Evolutionary conservation across 768 basidiomycete genomes (phyloP), one percentile per base, ranked within the genome.

Genomic region (Mycena polygramma): DNA sequence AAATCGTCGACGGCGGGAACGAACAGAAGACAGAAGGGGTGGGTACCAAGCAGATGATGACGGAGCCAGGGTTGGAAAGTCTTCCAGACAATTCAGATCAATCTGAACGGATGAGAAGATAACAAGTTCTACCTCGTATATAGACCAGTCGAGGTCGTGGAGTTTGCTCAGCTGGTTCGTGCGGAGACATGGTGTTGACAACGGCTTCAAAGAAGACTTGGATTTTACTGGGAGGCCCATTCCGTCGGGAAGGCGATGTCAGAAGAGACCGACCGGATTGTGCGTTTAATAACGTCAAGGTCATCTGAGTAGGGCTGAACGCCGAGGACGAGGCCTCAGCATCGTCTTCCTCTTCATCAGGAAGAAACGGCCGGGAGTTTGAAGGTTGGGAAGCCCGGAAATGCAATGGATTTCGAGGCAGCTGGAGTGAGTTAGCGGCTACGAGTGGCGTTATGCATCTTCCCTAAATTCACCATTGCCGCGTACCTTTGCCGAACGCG

Each of bases 21-120:
- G 89, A n/a, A 97, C 93, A 15, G 94, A 91, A 36, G 89, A 85
- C 17, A 96, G 84, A 30, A 98, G 86, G 46, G 91, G 86, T 14
- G 94, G 90, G 76, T 93, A 97, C 95, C 97, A 96, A 0, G 85
- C 80, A 3, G 91, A 83, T 5, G 93, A 90, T 7, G 92, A 89
- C 3, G 91, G 79, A 0, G 94, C 89, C 57, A 97, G 87, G 0
- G 90, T 92, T 4, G 89, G 86, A 73, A 93, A 94, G 77, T 96
- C 94, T 73, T 57, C 41, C 10, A 26, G 41, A 30, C 6, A 43
- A 35, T 41, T 46, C 36, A 35, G 22, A 66, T 24, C 4, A 55
- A 39, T 30, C 20, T 19, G 26, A 24, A 35, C 7, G 24, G 55
- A 17, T 15, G 11, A 48, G 36, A 43, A 7, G 3, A 43, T 24